phyloP scores from a whole-genome alignment of 2,329 filamentous ascomycete genomes.

The Rutstroemia sp. region DNA sequence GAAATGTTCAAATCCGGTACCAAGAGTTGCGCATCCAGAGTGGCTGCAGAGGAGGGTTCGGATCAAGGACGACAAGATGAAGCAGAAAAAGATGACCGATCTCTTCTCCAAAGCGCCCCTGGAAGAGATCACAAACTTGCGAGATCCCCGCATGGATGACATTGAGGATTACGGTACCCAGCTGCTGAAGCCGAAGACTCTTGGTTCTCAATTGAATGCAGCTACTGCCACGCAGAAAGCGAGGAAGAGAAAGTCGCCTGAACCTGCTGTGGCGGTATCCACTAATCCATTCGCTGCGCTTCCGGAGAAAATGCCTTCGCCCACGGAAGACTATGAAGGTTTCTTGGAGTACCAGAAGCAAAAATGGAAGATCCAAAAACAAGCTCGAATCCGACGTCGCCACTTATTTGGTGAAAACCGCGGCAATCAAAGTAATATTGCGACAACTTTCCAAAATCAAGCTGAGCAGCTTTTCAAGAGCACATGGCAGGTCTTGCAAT shows the following conservation, averaged over 20 bases:
- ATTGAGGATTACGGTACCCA: slow-evolving; percentile 75
- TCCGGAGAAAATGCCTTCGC: slow-evolving; percentile 75
- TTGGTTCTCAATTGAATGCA: slow-evolving; percentile 41
- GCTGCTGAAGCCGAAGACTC: slow-evolving; percentile 56
- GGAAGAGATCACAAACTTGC: slow-evolving; percentile 64
- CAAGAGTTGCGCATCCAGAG: slow-evolving; percentile 86
- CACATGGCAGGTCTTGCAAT: slow-evolving; percentile 90
- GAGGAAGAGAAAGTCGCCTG: slow-evolving; percentile 69
- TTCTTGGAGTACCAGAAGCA: slow-evolving; percentile 94
- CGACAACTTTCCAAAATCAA: slow-evolving; percentile 78
- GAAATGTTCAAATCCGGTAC: slow-evolving; percentile 90
- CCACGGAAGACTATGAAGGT: slow-evolving; percentile 77
- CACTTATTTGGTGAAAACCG: slow-evolving; percentile 89
- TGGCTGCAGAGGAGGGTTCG: slow-evolving; percentile 94
- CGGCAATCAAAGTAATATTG: slow-evolving; percentile 57
- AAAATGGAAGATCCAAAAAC: slow-evolving; percentile 98
- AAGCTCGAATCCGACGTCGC: slow-evolving; percentile 74
- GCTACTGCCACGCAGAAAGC: slow-evolving; percentile 42
- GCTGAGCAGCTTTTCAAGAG: slow-evolving; percentile 84
- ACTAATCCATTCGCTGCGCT: slow-evolving; percentile 75
- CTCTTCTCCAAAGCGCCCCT: slow-evolving; percentile 70
- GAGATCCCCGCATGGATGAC: slow-evolving; percentile 50
- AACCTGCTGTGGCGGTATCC: slow-evolving; percentile 51
- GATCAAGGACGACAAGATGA: slow-evolving; percentile 92
- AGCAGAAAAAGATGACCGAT: slow-evolving; percentile 98